Evolutionary conservation across 768 basidiomycete species (phyloP), one percentile per base, ranked within the genome.

Genomic region (Xanthoconium stramineum): DNA sequence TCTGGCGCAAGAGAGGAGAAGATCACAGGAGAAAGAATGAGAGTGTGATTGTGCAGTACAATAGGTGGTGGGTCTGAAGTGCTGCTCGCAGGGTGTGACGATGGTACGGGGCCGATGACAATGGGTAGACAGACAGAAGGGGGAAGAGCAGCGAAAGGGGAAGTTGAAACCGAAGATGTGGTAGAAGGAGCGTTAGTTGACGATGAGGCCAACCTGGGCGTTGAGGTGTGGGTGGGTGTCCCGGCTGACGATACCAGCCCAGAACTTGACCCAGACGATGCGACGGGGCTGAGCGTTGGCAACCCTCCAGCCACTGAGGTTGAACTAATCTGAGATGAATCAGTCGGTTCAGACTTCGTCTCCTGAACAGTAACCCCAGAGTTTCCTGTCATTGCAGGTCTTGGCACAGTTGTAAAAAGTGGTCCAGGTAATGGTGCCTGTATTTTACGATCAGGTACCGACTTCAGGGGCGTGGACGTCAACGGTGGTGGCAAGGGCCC

Each of bases 21-120:
- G 35, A 96, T 87, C 20, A 80, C 79, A 3, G 94, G 94, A 64
- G 91, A 89, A 37, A 97, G 82, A 53, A 93, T 83, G 20, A 97
- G 80, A 32, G 82, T 87, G 51, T 91, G 86, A 61, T 93, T 86
- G 59, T 95, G 91, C 13, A 95, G 74, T 24, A 91, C 83, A 76
- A 97, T 92, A 33, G 85, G 85, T 24, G 70, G 53, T 57, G 68
- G 78, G 50, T 83, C 80, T 54, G 81, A 76, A n/a, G 71, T 55
- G 15, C 65, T 55, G 5, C 71, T 56, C 69, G 80, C 58, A 14
- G 86, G 78, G 59, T 85, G 84, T 19, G 83, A 80, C 6, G 80
- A 75, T 29, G 82, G 92, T 64, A 88, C 81, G 39, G 88, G 84
- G 8, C 85, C 86, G 42, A 94, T 76, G 37, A 90, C 70, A 57